phyloP scores from a whole-genome alignment of 139 green algal genomes.

The Coelastrella sp. region DNA sequence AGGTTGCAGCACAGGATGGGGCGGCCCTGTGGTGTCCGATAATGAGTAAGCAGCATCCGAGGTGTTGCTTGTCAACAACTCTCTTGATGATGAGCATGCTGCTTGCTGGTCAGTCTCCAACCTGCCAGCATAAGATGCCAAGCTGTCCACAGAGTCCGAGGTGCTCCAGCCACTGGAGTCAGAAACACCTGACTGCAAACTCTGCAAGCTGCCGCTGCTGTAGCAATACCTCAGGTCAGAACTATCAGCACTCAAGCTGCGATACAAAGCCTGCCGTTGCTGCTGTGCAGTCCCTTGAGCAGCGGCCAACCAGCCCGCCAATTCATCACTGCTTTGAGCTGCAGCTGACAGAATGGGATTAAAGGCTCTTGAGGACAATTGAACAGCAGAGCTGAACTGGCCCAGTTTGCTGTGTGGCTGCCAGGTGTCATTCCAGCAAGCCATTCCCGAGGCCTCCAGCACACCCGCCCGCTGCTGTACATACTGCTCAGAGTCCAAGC shows the following conservation, averaged over 20 bases:
- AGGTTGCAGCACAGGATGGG: not conserved
- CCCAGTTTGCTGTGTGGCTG: not conserved
- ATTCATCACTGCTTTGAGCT: not conserved
- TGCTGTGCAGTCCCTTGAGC: not conserved
- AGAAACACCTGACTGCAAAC: not conserved
- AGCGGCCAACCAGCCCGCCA: constrained; percentile 22
- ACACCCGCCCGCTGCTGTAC: not conserved
- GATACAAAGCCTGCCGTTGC: not conserved
- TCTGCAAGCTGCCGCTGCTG: constrained; percentile 12
- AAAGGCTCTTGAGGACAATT: too few relatives aligned
- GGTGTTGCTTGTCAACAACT: not conserved
- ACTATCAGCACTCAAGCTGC: not conserved
- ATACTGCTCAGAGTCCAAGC: not conserved
- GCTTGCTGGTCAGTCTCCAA: not conserved
- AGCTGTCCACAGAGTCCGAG: not conserved
- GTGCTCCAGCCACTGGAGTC: not conserved
- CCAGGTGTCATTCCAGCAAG: not conserved
- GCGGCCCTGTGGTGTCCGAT: too few relatives aligned
- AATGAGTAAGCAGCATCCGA: too few relatives aligned
- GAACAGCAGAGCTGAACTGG: too few relatives aligned
- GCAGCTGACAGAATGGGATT: too few relatives aligned
- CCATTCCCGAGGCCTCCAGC: not conserved
- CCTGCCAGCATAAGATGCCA: not conserved
- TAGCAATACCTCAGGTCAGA: not conserved
- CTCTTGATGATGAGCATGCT: not conserved